These are phyloP conservation scores for Blastocystis sp. DNA, from an alignment of 352 stramenopile genomes.

Conservation along the genomic window DNA sequence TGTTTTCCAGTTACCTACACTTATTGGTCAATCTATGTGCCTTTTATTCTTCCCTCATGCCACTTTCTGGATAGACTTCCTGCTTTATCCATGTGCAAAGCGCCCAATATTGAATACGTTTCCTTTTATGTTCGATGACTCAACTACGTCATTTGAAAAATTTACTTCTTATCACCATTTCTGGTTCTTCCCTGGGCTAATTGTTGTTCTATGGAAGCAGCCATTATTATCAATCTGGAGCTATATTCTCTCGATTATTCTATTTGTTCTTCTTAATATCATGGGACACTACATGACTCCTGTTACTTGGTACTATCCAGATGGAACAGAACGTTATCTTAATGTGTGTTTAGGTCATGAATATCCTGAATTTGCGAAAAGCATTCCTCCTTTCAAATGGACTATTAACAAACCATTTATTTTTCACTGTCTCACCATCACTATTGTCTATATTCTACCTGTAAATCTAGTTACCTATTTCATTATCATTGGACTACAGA, in stretches of 20 bases:
- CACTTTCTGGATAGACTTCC: slow-evolving; percentile 49
- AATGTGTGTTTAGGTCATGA: slow-evolving; percentile 35
- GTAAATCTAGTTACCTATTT: slow-evolving; percentile 32
- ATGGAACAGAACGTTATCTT: slow-evolving; percentile 18
- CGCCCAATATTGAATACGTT: neutral
- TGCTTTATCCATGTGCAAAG: neutral
- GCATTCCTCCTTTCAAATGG: slow-evolving; percentile 30
- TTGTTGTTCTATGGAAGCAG: neutral
- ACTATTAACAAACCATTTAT: slow-evolving; percentile 19
- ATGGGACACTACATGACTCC: slow-evolving; percentile 39
- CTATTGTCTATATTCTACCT: slow-evolving; percentile 11
- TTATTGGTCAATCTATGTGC: slow-evolving; percentile 36
- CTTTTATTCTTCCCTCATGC: slow-evolving; percentile 45
- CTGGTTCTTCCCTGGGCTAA: slow-evolving; percentile 30
- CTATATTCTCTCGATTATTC: slow-evolving; percentile 25
- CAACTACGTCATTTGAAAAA: neutral
- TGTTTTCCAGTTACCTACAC: neutral
- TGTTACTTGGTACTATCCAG: neutral
- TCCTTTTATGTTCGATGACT: slow-evolving; percentile 27
- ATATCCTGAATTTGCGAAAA: slow-evolving; percentile 14
- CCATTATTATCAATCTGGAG: neutral
- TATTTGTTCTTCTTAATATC: slow-evolving; percentile 26
- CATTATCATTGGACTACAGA: slow-evolving; percentile 4
- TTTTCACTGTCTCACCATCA: neutral
- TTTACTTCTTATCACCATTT: slow-evolving; percentile 56